Conservation (phyloP, 768 basidiomycete species). For the Termitomyces sp. region DNA sequence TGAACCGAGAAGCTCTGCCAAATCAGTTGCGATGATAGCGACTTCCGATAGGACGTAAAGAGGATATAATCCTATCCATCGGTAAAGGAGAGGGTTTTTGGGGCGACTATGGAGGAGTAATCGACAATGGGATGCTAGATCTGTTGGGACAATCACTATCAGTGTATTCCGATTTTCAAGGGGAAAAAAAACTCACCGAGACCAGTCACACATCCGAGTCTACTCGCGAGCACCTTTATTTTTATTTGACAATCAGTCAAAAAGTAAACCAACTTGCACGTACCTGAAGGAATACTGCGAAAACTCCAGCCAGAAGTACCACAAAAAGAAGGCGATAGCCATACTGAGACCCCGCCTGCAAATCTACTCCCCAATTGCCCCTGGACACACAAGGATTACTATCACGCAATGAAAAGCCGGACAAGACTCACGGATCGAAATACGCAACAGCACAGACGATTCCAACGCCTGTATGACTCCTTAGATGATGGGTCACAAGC, state of each 20-base stretch:
- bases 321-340: constrained; percentile 86
- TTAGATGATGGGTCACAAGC: constrained; percentile 42
- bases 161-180: background rate
- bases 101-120: constrained; percentile 61
- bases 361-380: constrained; percentile 88
- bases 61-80: constrained; percentile 60
- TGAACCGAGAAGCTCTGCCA: constrained; percentile 77
- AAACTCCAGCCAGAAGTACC: constrained; percentile 75
- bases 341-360: constrained; percentile 80
- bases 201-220: constrained; percentile 80
- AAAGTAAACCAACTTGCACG: constrained; percentile 6
- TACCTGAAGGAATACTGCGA: constrained; percentile 82
- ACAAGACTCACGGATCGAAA: constrained; percentile 69
- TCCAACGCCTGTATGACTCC: constrained; percentile 75
- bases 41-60: constrained; percentile 61
- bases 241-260: background rate
- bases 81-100: constrained; percentile 46
- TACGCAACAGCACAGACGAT: constrained; percentile 85
- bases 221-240: constrained; percentile 65
- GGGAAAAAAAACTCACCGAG: constrained; percentile 46
- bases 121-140: constrained; percentile 54
- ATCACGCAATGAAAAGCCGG: background rate
- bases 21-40: constrained; percentile 72
- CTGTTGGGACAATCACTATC: constrained; percentile 18
- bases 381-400: constrained; percentile 23